These are phyloP conservation scores for Sporopachydermia quercuum DNA, from an alignment of 805 yeast species.

Conservation along the genomic window DNA sequence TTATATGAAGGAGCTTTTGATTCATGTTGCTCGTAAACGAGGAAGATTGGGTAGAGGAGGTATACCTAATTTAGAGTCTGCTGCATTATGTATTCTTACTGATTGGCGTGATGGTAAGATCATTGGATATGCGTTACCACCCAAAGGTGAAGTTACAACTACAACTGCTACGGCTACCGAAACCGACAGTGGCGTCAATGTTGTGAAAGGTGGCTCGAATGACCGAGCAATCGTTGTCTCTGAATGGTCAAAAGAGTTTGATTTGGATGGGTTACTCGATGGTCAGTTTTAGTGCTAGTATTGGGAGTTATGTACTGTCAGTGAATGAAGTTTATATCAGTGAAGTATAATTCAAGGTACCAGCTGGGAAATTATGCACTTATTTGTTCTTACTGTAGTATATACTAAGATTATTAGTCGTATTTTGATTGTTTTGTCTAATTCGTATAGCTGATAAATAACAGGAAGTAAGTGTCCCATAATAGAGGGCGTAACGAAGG, in stretches of 20 bases:
- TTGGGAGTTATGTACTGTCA: too few relatives aligned
- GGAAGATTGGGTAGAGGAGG: slow-evolving; percentile 93
- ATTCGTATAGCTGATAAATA: too few relatives aligned
- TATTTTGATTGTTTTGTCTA: too few relatives aligned
- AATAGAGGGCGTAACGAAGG: too few relatives aligned
- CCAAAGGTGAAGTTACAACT: slow-evolving; percentile 13
- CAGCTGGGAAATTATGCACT: too few relatives aligned
- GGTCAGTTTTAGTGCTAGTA: too few relatives aligned
- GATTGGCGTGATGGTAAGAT: slow-evolving; percentile 98
- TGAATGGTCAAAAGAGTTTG: slow-evolving; percentile 89
- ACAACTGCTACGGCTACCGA: slow-evolving; percentile 12
- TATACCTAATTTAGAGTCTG: slow-evolving; percentile 74
- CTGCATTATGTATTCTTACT: slow-evolving; percentile 67
- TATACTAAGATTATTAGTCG: too few relatives aligned
- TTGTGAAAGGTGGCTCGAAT: slow-evolving; percentile 26
- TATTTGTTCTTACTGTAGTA: too few relatives aligned
- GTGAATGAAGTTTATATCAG: too few relatives aligned
- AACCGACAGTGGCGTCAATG: slow-evolving; percentile 27
- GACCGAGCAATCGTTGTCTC: slow-evolving; percentile 71
- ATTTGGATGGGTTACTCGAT: slow-evolving; percentile 70
- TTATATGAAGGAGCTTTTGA: slow-evolving; percentile 72
- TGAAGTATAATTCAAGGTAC: too few relatives aligned
- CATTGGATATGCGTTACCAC: slow-evolving; percentile 80
- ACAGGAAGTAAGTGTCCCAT: too few relatives aligned
- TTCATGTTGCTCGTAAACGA: slow-evolving; percentile 82